Conservation (phyloP, 1,284 basidiomycete genomes). For the Athelia psychrophila region DNA sequence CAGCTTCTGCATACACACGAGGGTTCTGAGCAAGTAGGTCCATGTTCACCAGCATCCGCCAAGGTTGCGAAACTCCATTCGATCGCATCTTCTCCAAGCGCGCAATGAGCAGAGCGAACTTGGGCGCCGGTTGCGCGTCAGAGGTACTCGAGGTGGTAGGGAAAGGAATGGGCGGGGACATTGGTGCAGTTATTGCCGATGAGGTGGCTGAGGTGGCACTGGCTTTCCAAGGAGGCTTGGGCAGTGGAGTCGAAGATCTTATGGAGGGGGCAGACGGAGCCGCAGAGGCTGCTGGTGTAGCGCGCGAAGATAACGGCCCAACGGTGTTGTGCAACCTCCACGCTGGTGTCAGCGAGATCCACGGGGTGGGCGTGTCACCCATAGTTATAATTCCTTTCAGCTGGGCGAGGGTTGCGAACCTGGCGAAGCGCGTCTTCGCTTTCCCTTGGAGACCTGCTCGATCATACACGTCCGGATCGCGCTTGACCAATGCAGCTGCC, state of each 20-base stretch:
- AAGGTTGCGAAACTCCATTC: not conserved
- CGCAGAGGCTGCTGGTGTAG: not conserved
- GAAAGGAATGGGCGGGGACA: not conserved
- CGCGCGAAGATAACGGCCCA: too few relatives aligned
- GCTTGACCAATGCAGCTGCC: not conserved
- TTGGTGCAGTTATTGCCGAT: not conserved
- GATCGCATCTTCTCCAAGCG: not conserved
- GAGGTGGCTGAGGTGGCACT: too few relatives aligned
- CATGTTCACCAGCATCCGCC: not conserved
- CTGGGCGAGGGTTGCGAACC: not conserved
- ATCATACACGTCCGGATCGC: not conserved
- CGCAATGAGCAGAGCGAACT: not conserved
- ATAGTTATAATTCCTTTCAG: not conserved
- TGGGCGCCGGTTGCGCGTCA: not conserved
- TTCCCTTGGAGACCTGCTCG: not conserved
- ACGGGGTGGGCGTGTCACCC: not conserved
- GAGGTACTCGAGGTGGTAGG: not conserved
- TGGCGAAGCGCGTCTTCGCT: not conserved
- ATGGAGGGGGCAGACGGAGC: not conserved
- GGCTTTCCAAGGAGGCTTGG: not conserved
- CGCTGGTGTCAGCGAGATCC: not conserved
- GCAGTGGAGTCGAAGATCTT: too few relatives aligned
- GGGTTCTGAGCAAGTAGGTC: not conserved
- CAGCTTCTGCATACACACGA: not conserved
- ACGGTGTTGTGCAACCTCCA: not conserved